Evolutionary conservation across 805 yeast species (phyloP).

Genomic region (Lipomyces mesembrius): DNA sequence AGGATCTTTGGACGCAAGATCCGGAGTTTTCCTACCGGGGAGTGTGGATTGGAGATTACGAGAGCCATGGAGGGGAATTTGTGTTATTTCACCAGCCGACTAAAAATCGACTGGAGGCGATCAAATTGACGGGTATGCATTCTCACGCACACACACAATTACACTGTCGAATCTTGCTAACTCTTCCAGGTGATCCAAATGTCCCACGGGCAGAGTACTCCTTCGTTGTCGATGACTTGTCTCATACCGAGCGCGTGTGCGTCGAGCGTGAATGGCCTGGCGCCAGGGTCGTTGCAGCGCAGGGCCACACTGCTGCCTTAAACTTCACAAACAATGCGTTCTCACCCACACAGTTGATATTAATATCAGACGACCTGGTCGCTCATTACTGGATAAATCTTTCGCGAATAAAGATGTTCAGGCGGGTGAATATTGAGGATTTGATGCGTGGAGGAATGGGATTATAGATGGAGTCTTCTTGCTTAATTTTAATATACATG

Average conservation of each 20-base stretch:
- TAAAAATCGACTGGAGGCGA: constrained; percentile 40
- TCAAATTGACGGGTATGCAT: constrained; percentile 38
- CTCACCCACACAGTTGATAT: constrained; percentile 29
- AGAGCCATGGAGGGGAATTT: constrained; percentile 37
- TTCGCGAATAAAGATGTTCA: constrained; percentile 17
- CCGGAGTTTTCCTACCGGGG: constrained; percentile 40
- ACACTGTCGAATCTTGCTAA: not conserved
- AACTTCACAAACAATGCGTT: constrained; percentile 29
- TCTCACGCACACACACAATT: not conserved
- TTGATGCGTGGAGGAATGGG: constrained; percentile 21
- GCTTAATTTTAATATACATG: no score
- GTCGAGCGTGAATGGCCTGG: constrained; percentile 35
- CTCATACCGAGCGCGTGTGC: constrained; percentile 30
- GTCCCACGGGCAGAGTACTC: constrained; percentile 42
- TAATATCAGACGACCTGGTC: constrained; percentile 26
- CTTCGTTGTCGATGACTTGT: constrained; percentile 40
- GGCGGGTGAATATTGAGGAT: constrained; percentile 27
- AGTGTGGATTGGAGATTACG: constrained; percentile 41
- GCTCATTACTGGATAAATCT: constrained; percentile 32
- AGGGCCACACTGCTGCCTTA: constrained; percentile 31
- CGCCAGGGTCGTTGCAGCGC: constrained; percentile 33
- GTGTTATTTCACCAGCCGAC: constrained; percentile 40
- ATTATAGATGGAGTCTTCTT: not conserved
- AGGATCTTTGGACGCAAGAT: constrained; percentile 15
- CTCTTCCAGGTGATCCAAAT: constrained; percentile 26